phyloP scores from a whole-genome alignment of 305 asterid species.

The Fraxinus sp. region DNA sequence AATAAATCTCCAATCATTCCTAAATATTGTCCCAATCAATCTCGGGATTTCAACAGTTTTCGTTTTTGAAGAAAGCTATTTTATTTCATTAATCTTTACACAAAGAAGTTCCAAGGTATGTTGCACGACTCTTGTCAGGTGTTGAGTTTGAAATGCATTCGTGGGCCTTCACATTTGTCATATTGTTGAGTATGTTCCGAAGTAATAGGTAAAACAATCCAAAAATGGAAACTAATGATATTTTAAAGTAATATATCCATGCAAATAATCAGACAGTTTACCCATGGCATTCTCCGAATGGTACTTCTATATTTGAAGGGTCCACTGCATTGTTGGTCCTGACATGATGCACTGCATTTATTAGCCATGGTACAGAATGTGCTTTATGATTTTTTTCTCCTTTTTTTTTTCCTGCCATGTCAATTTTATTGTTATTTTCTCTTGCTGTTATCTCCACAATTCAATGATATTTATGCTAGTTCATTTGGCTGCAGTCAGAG shows the following conservation, averaged over 20 bases:
- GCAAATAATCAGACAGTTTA: background rate
- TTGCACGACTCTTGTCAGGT: background rate
- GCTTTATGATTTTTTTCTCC: background rate
- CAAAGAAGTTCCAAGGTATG: slow-evolving; percentile 3
- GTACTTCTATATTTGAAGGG: slow-evolving; percentile 2
- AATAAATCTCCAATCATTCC: too few relatives aligned
- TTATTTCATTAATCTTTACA: slow-evolving; percentile 9
- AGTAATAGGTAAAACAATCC: background rate
- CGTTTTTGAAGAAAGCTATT: slow-evolving; percentile 3
- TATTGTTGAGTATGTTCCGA: background rate
- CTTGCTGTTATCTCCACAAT: background rate
- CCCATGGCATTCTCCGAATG: background rate
- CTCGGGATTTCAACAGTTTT: too few relatives aligned
- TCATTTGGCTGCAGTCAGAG: slow-evolving; percentile 60
- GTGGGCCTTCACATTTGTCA: background rate
- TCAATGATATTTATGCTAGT: slow-evolving; percentile 4
- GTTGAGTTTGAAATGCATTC: slow-evolving; percentile 8
- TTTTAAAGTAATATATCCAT: slow-evolving; percentile 11
- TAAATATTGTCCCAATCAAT: too few relatives aligned
- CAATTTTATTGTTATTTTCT: background rate
- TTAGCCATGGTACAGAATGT: background rate
- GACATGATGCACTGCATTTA: background rate
- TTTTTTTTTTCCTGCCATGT: background rate
- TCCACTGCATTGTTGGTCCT: slow-evolving; percentile 7
- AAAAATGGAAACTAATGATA: background rate